Percentiles rank a stretch among this genome's conserved stretches.
These are phyloP conservation scores for Aspergillus luchuensis DNA, from an alignment of 2,329 filamentous ascomycete species.

Conservation along the genomic window DNA sequence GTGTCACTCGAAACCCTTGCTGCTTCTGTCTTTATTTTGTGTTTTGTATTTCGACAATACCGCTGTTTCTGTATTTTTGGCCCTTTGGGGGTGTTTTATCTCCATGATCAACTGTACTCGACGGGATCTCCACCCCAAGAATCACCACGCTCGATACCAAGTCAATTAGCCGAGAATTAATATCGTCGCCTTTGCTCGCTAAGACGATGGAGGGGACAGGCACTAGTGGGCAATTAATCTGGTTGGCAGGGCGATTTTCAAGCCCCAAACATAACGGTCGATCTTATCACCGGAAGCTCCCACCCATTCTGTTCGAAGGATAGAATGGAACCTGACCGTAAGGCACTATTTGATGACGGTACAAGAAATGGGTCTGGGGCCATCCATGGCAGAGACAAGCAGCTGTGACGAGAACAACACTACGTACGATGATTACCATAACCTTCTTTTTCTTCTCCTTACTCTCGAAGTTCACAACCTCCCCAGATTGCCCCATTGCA, in stretches of 20 bases:
- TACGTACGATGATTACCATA: neutral
- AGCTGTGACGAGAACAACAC: neutral
- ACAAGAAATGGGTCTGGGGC: neutral
- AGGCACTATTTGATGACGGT: no score
- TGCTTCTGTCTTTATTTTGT: neutral
- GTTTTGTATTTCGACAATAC: no score
- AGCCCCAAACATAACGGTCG: neutral
- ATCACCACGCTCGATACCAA: neutral
- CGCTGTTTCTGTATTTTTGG: no score
- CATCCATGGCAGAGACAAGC: neutral
- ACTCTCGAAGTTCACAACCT: neutral
- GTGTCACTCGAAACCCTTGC: constrained; percentile 12
- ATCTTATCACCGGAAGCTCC: neutral
- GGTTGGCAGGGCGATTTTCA: neutral
- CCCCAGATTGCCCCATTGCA: constrained; percentile 2
- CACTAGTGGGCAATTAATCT: neutral
- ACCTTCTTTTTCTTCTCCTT: neutral
- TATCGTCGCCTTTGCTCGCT: neutral
- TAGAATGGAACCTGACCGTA: neutral
- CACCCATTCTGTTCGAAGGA: neutral
- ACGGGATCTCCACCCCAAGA: neutral
- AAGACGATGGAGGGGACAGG: neutral
- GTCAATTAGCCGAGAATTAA: neutral
- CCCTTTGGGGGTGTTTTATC: neutral
- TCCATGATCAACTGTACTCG: neutral